These are phyloP conservation scores for Didymella arachidicola DNA, from an alignment of 2,329 filamentous ascomycete species.

Conservation along the genomic window DNA sequence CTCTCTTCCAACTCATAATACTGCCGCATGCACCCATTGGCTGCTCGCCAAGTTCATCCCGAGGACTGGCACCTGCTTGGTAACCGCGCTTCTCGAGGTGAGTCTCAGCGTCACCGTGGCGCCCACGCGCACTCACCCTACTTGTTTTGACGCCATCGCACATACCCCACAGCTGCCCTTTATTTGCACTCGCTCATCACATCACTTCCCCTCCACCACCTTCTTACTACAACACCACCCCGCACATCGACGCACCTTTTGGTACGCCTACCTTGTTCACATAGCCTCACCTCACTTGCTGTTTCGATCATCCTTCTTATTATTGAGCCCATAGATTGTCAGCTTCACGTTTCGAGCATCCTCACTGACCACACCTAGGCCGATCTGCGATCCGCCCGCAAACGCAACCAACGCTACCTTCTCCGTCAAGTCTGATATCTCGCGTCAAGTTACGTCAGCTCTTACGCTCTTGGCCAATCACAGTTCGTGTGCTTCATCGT, in stretches of 20 bases:
- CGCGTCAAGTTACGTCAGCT: conserved; percentile 27
- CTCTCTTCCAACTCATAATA: background rate
- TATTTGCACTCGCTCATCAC: conserved; percentile 6
- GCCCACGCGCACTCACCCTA: conserved; percentile 15
- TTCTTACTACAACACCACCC: conserved; percentile 2
- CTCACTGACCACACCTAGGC: conserved; percentile 26
- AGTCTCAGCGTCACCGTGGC: conserved; percentile 24
- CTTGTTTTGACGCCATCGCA: conserved; percentile 5
- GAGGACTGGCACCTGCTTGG: conserved; percentile 8
- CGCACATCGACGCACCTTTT: conserved; percentile 5
- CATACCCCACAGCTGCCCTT: conserved; percentile 7
- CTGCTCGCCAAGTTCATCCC: conserved; percentile 11
- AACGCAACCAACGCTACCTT: conserved; percentile 16
- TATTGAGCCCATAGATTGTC: conserved; percentile 18
- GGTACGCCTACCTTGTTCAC: conserved; percentile 3
- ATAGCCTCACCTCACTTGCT: background rate
- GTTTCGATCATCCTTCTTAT: background rate
- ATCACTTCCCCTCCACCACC: conserved; percentile 9
- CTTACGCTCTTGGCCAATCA: background rate
- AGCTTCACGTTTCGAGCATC: conserved; percentile 16
- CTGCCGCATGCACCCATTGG: background rate
- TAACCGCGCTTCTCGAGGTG: conserved; percentile 14
- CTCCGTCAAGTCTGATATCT: conserved; percentile 13
- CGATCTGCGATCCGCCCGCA: conserved; percentile 19
- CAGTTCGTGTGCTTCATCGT: background rate